Percentiles rank a stretch among this genome's conserved stretches.
These are phyloP conservation scores for Magnusiomyces ingens DNA, from an alignment of 1,139 yeast species.

Conservation along the genomic window DNA sequence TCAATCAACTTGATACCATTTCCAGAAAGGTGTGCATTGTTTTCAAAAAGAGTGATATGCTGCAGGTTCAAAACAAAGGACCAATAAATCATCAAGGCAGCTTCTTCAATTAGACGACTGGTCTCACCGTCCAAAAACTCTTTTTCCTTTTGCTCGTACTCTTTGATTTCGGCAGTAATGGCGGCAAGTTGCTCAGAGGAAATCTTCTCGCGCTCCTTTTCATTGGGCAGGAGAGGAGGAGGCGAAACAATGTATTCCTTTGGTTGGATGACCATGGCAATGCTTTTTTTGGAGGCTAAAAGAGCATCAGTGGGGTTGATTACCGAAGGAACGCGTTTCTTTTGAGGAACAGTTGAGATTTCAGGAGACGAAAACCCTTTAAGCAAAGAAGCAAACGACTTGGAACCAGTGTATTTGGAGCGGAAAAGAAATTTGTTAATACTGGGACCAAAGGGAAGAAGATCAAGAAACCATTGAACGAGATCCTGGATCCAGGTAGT, in stretches of 20 bases:
- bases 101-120: constrained; percentile 19
- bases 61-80: constrained; percentile 17
- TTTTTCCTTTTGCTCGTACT: constrained; percentile 11
- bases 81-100: constrained; percentile 21
- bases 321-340: background rate
- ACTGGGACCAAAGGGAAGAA: too few species aligned
- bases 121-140: constrained; percentile 17
- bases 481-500: background rate
- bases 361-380: too few species aligned
- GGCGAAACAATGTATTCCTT: constrained; percentile 17
- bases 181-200: constrained; percentile 14
- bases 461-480: background rate
- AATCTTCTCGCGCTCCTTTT: constrained; percentile 12
- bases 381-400: too few species aligned
- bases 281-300: background rate
- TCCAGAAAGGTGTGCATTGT: constrained; percentile 17
- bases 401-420: too few species aligned
- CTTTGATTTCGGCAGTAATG: constrained; percentile 11
- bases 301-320: background rate
- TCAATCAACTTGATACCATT: constrained; percentile 15
- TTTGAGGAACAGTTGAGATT: background rate
- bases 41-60: constrained; percentile 23
- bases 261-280: constrained; percentile 20
- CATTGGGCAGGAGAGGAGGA: constrained; percentile 19
- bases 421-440: too few species aligned